phyloP scores from a whole-genome alignment of 495 filamentous ascomycete genomes.

The Margaritispora aquatica region DNA sequence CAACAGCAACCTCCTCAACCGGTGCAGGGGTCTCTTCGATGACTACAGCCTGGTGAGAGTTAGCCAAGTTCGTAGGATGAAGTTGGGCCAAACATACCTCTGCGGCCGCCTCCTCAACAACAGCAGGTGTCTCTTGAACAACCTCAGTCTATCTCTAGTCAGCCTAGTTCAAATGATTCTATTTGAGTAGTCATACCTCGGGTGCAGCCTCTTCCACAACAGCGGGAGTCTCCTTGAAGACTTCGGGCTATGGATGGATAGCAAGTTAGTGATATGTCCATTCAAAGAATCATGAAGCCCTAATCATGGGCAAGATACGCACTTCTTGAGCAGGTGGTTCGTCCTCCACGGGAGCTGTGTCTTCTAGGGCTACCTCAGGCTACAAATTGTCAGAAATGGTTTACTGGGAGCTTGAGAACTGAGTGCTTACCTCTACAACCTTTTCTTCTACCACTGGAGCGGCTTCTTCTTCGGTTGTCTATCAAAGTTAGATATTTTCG shows the following conservation, averaged over 20 bases:
- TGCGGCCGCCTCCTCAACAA: constrained; percentile 8
- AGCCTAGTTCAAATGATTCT: too few species aligned
- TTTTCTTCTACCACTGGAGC: not conserved
- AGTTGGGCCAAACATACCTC: too few species aligned
- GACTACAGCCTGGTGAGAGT: not conserved
- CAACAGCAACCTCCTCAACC: constrained; percentile 6
- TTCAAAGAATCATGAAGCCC: too few species aligned
- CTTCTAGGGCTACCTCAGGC: not conserved
- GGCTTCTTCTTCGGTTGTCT: not conserved
- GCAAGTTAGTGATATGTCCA: too few species aligned
- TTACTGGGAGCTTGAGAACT: not conserved
- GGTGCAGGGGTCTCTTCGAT: not conserved
- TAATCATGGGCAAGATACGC: not conserved
- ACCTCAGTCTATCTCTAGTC: too few species aligned
- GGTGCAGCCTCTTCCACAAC: constrained; percentile 4
- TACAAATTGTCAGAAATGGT: not conserved
- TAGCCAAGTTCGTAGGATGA: too few species aligned
- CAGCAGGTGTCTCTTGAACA: too few species aligned
- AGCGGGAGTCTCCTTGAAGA: too few species aligned
- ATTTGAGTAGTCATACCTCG: too few species aligned
- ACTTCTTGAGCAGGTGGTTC: not conserved
- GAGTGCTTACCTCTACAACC: not conserved
- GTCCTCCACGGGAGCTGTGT: not conserved
- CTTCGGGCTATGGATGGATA: too few species aligned
- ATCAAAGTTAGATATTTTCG: not conserved